Conservation (phyloP, 148 eudicot species). For the Chenopodium suecicum region DNA sequence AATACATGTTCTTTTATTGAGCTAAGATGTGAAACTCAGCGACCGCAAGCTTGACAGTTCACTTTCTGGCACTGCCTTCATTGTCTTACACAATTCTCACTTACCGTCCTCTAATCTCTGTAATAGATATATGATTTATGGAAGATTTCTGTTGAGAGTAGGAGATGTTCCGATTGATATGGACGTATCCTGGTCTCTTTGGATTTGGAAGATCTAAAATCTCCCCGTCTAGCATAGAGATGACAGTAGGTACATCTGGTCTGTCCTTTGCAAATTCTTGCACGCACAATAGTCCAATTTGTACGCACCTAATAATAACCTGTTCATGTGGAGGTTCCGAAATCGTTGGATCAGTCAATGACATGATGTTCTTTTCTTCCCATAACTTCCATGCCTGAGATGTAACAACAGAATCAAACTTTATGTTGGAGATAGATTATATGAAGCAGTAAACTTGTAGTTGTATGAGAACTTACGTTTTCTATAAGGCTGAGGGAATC, state of each 20-base stretch:
- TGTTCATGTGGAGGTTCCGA: conserved; percentile 15
- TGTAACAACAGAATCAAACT: too few relatives aligned
- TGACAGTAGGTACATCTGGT: conserved; percentile 41
- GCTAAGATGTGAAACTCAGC: too few relatives aligned
- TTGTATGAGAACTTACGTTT: conserved; percentile 26
- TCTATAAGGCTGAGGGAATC: conserved; percentile 27
- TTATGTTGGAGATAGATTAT: background rate
- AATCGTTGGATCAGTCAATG: conserved; percentile 33
- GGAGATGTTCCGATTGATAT: too few relatives aligned
- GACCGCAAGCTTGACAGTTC: too few relatives aligned
- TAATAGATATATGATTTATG: background rate
- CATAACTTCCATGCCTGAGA: conserved; percentile 60
- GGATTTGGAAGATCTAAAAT: background rate
- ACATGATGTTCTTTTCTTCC: conserved; percentile 37
- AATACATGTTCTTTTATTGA: too few relatives aligned
- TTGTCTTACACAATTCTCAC: too few relatives aligned
- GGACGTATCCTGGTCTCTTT: background rate
- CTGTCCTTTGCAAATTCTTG: conserved; percentile 46
- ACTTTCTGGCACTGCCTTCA: too few relatives aligned
- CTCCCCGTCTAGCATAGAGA: conserved; percentile 28
- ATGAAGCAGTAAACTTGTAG: background rate
- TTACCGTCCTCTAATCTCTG: background rate
- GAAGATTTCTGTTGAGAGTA: background rate
- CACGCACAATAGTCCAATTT: conserved; percentile 50
- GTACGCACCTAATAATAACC: conserved; percentile 35